Evolutionary conservation across 345 rosid genomes (phyloP).

Genomic region (Stellera chamaejasme): DNA sequence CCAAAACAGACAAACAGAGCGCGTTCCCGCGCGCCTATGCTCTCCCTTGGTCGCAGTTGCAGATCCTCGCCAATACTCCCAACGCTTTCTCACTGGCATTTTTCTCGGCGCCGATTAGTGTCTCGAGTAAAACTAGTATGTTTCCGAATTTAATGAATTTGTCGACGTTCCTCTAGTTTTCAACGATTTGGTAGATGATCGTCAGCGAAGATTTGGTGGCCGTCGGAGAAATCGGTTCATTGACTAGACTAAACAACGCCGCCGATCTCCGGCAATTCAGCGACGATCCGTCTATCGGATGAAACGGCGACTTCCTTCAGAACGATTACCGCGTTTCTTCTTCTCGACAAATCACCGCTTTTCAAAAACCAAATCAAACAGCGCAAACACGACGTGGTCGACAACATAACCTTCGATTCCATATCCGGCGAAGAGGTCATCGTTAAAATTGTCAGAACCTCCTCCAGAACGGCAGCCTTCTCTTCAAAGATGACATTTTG

Average conservation of each 20-base stretch:
- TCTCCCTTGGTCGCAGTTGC: slow-evolving; percentile 39
- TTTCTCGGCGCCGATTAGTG: slow-evolving; percentile 44
- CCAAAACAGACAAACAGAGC: slow-evolving; percentile 50
- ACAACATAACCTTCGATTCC: slow-evolving; percentile 34
- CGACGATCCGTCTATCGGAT: slow-evolving; percentile 23
- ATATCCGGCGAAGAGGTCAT: slow-evolving; percentile 5
- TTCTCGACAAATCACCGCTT: slow-evolving; percentile 32
- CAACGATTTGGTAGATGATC: slow-evolving; percentile 38
- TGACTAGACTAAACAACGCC: slow-evolving; percentile 43
- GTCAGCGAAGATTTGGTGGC: slow-evolving; percentile 57
- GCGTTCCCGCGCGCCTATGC: slow-evolving; percentile 30
- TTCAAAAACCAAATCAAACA: slow-evolving; percentile 40
- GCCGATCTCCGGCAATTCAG: slow-evolving; percentile 35
- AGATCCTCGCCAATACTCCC: slow-evolving; percentile 45
- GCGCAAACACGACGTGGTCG: slow-evolving; percentile 39
- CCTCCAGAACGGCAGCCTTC: too few relatives aligned
- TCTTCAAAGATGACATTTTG: not conserved
- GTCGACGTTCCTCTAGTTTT: slow-evolving; percentile 18
- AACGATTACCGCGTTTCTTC: slow-evolving; percentile 48
- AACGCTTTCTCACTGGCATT: slow-evolving; percentile 59
- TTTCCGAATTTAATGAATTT: slow-evolving; percentile 41
- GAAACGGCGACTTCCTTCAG: slow-evolving; percentile 38
- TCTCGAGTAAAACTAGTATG: slow-evolving; percentile 40
- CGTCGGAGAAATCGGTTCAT: slow-evolving; percentile 54
- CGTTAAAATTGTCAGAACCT: too few relatives aligned